Evolutionary conservation across 169 alveolate genomes (phyloP), one percentile per base, ranked within the genome.

Genomic region (Eimeria necatrix): DNA sequence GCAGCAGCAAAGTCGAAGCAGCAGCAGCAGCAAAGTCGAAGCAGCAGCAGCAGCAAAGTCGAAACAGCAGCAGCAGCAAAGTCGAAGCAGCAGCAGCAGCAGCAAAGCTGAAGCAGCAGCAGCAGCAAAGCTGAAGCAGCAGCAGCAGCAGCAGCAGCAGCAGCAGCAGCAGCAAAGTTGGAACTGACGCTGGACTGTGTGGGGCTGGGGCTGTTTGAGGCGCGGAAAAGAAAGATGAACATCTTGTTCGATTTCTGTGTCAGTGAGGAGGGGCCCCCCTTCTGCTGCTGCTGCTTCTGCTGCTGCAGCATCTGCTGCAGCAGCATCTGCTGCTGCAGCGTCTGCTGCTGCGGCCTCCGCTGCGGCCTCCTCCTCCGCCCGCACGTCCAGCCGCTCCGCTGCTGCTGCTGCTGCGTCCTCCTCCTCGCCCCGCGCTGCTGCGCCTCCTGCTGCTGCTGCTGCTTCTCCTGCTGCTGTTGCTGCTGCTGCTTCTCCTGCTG

Each of bases 291-390:
- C 61, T 20, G 26, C 86, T 48, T 4, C 86, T 71, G 51, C 83
- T 32, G 53, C 83, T 71, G 12, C 52, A 12, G 6, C 64, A 12
- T 32, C 64, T 32, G 26, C 64, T 4, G 9, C 32, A 0, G 26
- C 53, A 10, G 20, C 86, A 1, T 20, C 83, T 32, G 53, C 83
- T 71, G 52, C 52, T 61, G 73, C 24, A 18, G 73, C 73, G 20
- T 10, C 73, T 16, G 32, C 9, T 20, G 48, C 41, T 18, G 6
- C 64, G 12, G 26, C 64, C 53, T 76, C 64, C 4, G 9, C 32
- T 4, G 26, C 53, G 41, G 20, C 86, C 22, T 20, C 86, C 12
- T 76, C 86, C 12, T 76, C 86, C 14, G 86, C 61, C 46, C 78
- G n/a, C 14, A 12, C 14, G 41, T 68, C 46, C 14, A n/a, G 32